Evolutionary conservation across 805 yeast species (phyloP), one percentile per base, ranked within the genome.

Genomic region (Ogataea salicorniae): DNA sequence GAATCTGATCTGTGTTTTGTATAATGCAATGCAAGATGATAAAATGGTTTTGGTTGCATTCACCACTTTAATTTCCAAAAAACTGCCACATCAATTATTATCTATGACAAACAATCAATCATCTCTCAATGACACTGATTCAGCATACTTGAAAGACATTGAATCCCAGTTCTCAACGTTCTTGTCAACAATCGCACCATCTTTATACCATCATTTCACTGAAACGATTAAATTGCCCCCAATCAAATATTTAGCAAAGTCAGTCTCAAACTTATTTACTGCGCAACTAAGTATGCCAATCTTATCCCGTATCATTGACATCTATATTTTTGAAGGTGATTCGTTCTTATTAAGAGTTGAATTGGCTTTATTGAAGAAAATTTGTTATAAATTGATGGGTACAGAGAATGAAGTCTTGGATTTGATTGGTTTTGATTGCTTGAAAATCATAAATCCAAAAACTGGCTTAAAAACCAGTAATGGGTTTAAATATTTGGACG

Each of bases 261-360:
- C 80, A 44, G 52, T 81, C 2, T 56, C 76, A 18, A 65, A 71
- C 11, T 50, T 80, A 17, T 77, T 82, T 56, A 59, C 81, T 2
- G 64, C 69, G 43, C 68, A 72, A 23, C 57, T 81, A 39, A 59
- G 70, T 13, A 62, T 77, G 41, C 83, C 81, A 34, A 61, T 74
- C 1, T 61, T 76, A 7, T 66, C 73, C 23, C 72, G 80, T 15
- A 53, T 84, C 6, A 56, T 84, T 50, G 91, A 84, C 59, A 68
- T 83, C 5, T 73, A 73, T 59, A 59, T 82, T 11, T 81, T 82
- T 59, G 88, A 83, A 58, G 81, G 83, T 7, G 86, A 79, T 53
- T 63, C 74, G 1, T 71, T 81, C 52, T 58, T 84, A 42, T 63
- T 80, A 39, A 71, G 84, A 18, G 71, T 75, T 11, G 67, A 76